Conservation (phyloP, 1,139 yeast genomes). For the Saccharomyces hybrid region DNA sequence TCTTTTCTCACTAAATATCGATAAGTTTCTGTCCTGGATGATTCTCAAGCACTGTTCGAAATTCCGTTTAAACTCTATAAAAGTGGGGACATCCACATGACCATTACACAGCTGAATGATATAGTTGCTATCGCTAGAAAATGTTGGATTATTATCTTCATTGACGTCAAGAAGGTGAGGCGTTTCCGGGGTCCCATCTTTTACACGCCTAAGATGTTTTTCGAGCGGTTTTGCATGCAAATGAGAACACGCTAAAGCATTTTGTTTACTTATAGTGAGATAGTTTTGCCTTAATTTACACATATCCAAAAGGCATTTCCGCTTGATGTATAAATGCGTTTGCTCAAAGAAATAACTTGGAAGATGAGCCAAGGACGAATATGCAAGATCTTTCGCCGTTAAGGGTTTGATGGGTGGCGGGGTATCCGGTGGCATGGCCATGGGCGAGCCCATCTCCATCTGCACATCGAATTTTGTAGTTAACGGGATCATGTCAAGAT, state of each 20-base stretch:
- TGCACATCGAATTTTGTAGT: constrained; percentile 9
- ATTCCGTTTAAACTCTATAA: constrained; percentile 3
- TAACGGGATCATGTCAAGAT: constrained; percentile 9
- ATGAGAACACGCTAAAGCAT: not conserved
- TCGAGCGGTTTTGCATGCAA: too few species aligned
- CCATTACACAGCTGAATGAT: not conserved
- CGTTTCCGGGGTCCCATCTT: too few species aligned
- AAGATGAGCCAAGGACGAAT: not conserved
- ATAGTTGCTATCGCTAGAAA: not conserved
- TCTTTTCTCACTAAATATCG: constrained; percentile 1
- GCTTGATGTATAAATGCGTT: not conserved
- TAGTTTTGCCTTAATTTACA: not conserved
- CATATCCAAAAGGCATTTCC: not conserved
- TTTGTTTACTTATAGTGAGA: not conserved
- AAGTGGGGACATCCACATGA: not conserved
- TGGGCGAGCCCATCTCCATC: constrained; percentile 9
- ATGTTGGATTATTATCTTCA: not conserved
- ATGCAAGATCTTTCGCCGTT: not conserved
- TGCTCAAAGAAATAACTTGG: not conserved
- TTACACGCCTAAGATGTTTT: too few species aligned
- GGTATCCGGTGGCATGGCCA: constrained; percentile 1
- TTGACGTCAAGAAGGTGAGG: not conserved
- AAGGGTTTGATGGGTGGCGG: not conserved
- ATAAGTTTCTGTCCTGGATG: not conserved
- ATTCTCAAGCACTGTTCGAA: not conserved